Evolutionary conservation across 192 early-diverging fungal genomes (phyloP).

Genomic region (Podila horticola): DNA sequence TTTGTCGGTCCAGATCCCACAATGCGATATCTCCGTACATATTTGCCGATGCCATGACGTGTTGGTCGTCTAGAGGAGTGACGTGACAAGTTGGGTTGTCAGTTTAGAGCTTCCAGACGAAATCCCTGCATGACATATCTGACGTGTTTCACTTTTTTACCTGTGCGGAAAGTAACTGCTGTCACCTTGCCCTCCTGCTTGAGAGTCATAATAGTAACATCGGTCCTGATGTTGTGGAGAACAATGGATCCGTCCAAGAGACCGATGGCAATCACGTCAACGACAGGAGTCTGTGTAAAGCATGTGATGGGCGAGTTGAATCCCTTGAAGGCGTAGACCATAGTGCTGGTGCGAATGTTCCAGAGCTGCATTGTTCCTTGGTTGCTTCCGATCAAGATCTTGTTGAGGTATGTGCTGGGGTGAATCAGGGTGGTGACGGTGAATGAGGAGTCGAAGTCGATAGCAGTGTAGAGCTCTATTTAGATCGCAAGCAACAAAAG

Average conservation of each 20-base stretch:
- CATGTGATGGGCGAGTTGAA: constrained; percentile 81
- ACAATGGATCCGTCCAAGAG: constrained; percentile 87
- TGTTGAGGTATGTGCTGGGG: constrained; percentile 98
- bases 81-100: not conserved
- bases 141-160: constrained; percentile 33
- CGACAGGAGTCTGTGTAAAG: constrained; percentile 87
- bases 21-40: constrained; percentile 88
- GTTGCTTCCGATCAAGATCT: constrained; percentile 86
- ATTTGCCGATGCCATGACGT: constrained; percentile 91
- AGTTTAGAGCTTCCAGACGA: no score
- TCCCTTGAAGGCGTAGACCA: constrained; percentile 84
- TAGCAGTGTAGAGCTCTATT: constrained; percentile 73
- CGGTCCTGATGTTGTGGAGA: constrained; percentile 87
- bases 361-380: constrained; percentile 94
- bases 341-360: constrained; percentile 87
- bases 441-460: constrained; percentile 82
- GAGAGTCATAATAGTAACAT: constrained; percentile 79
- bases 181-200: constrained; percentile 92
- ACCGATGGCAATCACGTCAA: constrained; percentile 95
- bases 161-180: constrained; percentile 89
- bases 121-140: no score
- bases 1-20: constrained; percentile 90
- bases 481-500: not conserved
- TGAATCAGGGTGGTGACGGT: constrained; percentile 83
- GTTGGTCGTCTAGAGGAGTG: constrained; percentile 71